These are phyloP conservation scores for Colletotrichum simmondsii DNA, from an alignment of 2,329 filamentous ascomycete species.

Conservation along the genomic window DNA sequence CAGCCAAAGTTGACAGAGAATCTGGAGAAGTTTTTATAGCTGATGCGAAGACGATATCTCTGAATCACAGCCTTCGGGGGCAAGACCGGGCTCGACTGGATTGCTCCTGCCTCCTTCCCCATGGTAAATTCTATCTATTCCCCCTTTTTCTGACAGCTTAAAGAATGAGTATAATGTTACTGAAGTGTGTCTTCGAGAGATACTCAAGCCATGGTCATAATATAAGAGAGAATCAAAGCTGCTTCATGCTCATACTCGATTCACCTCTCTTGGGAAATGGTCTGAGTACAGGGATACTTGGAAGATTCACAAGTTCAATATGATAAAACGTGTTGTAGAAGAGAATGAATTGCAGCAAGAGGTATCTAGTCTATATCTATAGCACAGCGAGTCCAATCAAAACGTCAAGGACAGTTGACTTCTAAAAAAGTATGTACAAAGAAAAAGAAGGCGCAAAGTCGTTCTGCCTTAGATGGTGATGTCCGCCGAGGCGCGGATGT, in stretches of 20 bases:
- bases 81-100: background rate
- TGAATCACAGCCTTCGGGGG: background rate
- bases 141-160: background rate
- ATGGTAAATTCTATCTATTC: background rate
- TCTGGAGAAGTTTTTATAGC: background rate
- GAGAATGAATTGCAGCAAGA: background rate
- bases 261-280: no score
- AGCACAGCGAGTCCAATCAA: background rate
- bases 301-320: background rate
- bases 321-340: background rate
- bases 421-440: background rate
- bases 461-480: constrained; percentile 2
- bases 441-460: background rate
- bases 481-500: constrained; percentile 18
- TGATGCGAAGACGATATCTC: background rate
- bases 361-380: background rate
- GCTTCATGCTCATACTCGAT: no score
- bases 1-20: no score
- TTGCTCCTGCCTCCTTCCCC: background rate
- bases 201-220: no score
- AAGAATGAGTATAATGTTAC: background rate
- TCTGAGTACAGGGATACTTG: no score
- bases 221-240: no score
- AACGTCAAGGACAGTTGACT: background rate
- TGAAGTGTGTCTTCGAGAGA: no score